Conservation (phyloP, 768 basidiomycete genomes). For the Tylopilus rubrobrunneus region DNA sequence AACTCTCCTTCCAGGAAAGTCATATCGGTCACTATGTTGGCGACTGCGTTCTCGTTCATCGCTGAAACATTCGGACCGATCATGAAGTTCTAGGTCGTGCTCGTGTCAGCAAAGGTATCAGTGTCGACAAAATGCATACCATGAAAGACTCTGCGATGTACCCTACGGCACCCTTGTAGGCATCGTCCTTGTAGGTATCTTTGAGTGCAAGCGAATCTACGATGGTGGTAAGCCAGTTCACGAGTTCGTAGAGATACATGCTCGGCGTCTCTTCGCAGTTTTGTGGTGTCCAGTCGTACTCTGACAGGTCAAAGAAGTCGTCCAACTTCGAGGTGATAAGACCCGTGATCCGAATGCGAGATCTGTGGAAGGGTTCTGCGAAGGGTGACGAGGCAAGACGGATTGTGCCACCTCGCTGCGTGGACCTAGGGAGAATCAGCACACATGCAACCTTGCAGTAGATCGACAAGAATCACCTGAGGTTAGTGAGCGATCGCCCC, state of each 20-base stretch:
- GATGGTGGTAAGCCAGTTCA: conserved; percentile 95
- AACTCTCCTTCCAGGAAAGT: conserved; percentile 88
- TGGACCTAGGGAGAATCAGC: conserved; percentile 50
- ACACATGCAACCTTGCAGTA: neutral
- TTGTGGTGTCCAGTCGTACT: conserved; percentile 90
- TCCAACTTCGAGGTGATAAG: conserved; percentile 91
- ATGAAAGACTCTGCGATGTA: conserved; percentile 87
- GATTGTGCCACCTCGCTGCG: conserved; percentile 80
- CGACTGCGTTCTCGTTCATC: conserved; percentile 88
- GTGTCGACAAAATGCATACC: conserved; percentile 46
- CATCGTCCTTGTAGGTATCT: conserved; percentile 82
- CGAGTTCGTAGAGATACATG: conserved; percentile 91
- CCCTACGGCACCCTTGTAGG: conserved; percentile 82
- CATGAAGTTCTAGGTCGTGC: conserved; percentile 59
- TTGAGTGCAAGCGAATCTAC: conserved; percentile 87
- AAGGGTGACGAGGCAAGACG: conserved; percentile 67
- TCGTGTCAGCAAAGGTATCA: conserved; percentile 1
- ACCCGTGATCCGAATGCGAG: conserved; percentile 70
- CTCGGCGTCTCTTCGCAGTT: conserved; percentile 73
- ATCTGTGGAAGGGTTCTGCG: conserved; percentile 59
- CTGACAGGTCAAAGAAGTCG: conserved; percentile 91
- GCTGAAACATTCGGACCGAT: conserved; percentile 67
- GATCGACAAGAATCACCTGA: conserved; percentile 51
- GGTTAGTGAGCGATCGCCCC: conserved; percentile 75
- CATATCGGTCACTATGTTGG: conserved; percentile 82